These are phyloP conservation scores for Chytriomyces hyalinus DNA, from an alignment of 192 early-diverging fungal genomes.

Conservation along the genomic window DNA sequence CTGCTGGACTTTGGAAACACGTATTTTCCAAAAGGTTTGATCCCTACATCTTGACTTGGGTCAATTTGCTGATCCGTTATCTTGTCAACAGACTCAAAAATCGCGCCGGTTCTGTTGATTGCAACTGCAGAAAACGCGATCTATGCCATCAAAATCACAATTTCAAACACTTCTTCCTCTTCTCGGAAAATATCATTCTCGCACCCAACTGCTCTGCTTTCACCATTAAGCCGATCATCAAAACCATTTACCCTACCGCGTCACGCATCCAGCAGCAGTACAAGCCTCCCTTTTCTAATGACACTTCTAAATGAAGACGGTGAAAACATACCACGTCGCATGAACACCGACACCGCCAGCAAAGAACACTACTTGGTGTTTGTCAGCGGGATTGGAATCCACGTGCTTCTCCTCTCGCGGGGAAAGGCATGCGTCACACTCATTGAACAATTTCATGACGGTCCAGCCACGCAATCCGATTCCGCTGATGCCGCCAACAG, in stretches of 20 bases:
- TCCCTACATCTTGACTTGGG: background rate
- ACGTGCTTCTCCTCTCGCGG: background rate
- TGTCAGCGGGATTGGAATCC: background rate
- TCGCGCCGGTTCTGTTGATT: background rate
- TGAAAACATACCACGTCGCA: too few species aligned
- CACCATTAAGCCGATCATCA: too few species aligned
- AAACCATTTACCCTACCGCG: too few species aligned
- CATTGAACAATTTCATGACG: background rate
- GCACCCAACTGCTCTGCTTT: too few species aligned
- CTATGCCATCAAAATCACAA: background rate
- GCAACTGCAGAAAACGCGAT: conserved; percentile 1
- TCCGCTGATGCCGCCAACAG: background rate
- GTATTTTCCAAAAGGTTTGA: conserved; percentile 4
- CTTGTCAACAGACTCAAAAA: background rate
- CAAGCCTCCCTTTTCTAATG: too few species aligned
- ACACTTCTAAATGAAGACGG: too few species aligned
- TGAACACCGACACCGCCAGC: too few species aligned
- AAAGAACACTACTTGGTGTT: background rate
- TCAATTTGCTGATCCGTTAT: background rate
- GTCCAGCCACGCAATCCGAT: background rate
- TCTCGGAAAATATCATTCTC: background rate
- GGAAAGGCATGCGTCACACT: background rate
- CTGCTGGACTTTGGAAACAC: conserved; percentile 15
- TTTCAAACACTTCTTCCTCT: background rate
- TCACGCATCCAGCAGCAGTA: too few species aligned